A percentile compares a stretch with the other conserved stretches of the same genome.
Evolutionary conservation across 306 rosid species (phyloP).

Genomic region (Sindora glabra): DNA sequence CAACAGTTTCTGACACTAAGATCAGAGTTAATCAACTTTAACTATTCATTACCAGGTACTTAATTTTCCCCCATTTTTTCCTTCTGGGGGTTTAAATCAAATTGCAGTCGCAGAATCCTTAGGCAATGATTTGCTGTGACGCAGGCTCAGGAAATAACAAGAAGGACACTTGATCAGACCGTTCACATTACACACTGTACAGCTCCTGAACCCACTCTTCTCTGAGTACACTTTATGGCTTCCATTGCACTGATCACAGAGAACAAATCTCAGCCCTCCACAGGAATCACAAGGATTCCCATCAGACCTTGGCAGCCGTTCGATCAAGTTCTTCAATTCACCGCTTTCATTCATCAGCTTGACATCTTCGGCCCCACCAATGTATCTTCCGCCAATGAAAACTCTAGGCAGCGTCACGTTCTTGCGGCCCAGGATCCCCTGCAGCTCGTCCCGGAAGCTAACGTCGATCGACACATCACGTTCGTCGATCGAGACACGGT

Average conservation of each 20-base stretch:
- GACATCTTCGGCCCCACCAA: constrained; percentile 73
- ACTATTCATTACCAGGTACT: too few species aligned
- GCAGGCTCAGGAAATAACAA: constrained; percentile 32
- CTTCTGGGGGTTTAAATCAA: too few species aligned
- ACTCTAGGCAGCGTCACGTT: constrained; percentile 46
- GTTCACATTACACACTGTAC: constrained; percentile 48
- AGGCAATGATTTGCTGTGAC: constrained; percentile 15
- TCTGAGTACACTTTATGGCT: constrained; percentile 59
- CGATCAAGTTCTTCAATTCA: constrained; percentile 42
- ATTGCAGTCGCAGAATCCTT: too few species aligned
- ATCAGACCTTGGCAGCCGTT: constrained; percentile 40
- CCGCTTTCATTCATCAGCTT: constrained; percentile 52
- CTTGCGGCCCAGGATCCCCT: constrained; percentile 33
- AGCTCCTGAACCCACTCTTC: constrained; percentile 45
- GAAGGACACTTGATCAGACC: constrained; percentile 65
- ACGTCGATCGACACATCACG: constrained; percentile 78
- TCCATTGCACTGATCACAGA: constrained; percentile 67
- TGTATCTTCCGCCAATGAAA: constrained; percentile 50
- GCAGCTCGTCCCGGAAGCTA: constrained; percentile 43
- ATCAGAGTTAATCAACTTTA: too few species aligned
- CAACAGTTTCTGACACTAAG: too few species aligned
- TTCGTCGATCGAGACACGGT: constrained; percentile 57
- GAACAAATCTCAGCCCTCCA: constrained; percentile 62
- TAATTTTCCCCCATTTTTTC: too few species aligned
- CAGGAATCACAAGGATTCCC: constrained; percentile 40